Evolutionary conservation across 2,329 filamentous ascomycete species (phyloP), one percentile per base, ranked within the genome.

Genomic region (Diaporthe vaccinii): DNA sequence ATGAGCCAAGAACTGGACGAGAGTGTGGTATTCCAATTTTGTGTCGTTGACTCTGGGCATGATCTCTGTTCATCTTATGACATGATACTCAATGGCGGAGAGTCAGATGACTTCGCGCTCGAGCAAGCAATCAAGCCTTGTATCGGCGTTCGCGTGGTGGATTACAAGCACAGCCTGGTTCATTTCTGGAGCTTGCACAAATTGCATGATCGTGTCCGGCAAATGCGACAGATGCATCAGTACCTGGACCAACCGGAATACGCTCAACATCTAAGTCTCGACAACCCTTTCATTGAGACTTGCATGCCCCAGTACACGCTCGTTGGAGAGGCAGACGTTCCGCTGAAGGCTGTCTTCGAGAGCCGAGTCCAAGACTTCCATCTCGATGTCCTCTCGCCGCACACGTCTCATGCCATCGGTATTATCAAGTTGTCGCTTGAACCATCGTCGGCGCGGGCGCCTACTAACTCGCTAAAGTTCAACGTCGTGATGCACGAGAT

Each of bases 401-500:
- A 98, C 80, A 99, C 97, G 0, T 94, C 93, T 36, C 95, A 95
- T 79, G 94, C 95, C 12, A 91, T 98, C 76, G 97, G 96, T 59
- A 96, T 98, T 73, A 91, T 99, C 78, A 94, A 95, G 80, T 87
- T 99, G 51, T 96, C 96, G 0, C 86, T 99, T 9, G 97, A 99
- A 82, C 97, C 97, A 20, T 98, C 96, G 0, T 96, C 95, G 65
- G 96, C 96, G 2, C 93, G 97, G 80, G 96, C 96, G 5, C 97
- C 97, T 20, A 94, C 95, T 17, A 97, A 94, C 75, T 98, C 95
- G 3, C 87, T 98, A 75, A 99, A 98, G 82, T 99, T 99, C 86
- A 99, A 98, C 80, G 96, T 98, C 7, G 96, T 98, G 44, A 98
- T 99, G 95, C 96, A 98, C 81, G 95, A 98, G 81, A 91, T 99